Percentiles rank a stretch among this genome's conserved stretches.
Evolutionary conservation across 352 stramenopile genomes (phyloP).

Genomic region (Paralagenidium karlingii): DNA sequence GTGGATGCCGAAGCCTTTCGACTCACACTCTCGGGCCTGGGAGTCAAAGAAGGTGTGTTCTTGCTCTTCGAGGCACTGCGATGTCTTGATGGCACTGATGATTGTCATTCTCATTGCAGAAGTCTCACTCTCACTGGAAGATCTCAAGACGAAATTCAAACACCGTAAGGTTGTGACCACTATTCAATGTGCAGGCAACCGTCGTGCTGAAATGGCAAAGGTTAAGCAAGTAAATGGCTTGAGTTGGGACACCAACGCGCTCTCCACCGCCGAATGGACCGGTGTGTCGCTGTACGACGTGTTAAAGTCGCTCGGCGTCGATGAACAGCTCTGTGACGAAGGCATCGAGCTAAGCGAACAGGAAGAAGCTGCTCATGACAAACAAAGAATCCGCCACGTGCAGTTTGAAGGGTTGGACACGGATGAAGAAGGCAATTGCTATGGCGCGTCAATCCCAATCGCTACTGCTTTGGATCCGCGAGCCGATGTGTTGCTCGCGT

Average conservation of each 20-base stretch:
- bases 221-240: constrained; percentile 84
- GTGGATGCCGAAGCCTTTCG: constrained; percentile 46
- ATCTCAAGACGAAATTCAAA: constrained; percentile 91
- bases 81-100: too few species aligned
- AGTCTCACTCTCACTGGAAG: constrained; percentile 55
- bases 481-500: constrained; percentile 96
- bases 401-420: constrained; percentile 73
- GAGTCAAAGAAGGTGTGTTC: constrained; percentile 21
- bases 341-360: constrained; percentile 43
- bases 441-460: constrained; percentile 86
- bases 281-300: constrained; percentile 91
- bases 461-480: constrained; percentile 89
- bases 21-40: constrained; percentile 56
- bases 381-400: too few species aligned
- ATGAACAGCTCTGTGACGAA: constrained; percentile 50
- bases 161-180: constrained; percentile 88
- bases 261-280: constrained; percentile 93
- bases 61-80: constrained; percentile 8
- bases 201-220: constrained; percentile 87
- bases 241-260: constrained; percentile 77
- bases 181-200: constrained; percentile 96
- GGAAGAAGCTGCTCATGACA: too few species aligned
- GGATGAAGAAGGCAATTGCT: constrained; percentile 75
- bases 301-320: constrained; percentile 76
- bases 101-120: constrained; percentile 41